Evolutionary conservation across 805 yeast species (phyloP).

Genomic region (Zygoascus tannicola): DNA sequence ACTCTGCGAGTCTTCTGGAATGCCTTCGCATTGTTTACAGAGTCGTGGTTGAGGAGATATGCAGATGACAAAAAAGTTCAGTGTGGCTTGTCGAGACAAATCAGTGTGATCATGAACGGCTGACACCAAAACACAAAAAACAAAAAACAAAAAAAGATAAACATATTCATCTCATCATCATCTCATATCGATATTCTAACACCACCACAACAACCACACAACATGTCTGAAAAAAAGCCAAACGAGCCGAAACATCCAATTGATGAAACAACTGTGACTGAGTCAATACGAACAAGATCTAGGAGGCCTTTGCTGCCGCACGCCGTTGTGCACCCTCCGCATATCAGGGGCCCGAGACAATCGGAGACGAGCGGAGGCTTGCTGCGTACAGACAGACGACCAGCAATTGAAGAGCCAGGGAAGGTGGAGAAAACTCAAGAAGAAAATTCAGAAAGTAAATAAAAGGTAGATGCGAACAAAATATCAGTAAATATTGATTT

Average conservation of each 20-base stretch:
- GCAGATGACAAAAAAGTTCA: too few relatives aligned
- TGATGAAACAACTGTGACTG: too few relatives aligned
- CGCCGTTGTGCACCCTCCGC: background rate
- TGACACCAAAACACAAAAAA: too few relatives aligned
- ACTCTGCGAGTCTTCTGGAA: background rate
- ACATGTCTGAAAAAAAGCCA: background rate
- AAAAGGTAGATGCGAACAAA: background rate
- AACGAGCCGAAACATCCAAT: too few relatives aligned
- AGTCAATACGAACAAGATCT: background rate
- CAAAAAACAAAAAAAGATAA: too few relatives aligned
- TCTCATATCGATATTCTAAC: too few relatives aligned
- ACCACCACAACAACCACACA: background rate
- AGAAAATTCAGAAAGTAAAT: background rate
- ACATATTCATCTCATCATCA: too few relatives aligned
- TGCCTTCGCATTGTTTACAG: background rate
- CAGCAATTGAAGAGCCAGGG: background rate
- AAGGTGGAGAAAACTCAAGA: background rate
- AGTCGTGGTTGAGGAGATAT: too few relatives aligned
- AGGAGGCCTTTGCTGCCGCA: background rate
- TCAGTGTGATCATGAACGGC: too few relatives aligned
- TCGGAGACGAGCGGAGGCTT: background rate
- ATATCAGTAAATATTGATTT: too few relatives aligned
- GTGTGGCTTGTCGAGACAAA: too few relatives aligned
- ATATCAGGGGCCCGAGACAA: background rate
- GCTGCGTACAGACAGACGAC: constrained; percentile 2